Percentiles rank a stretch among this genome's conserved stretches.
phyloP scores from a whole-genome alignment of 352 stramenopile genomes.

The Phytophthora colocasiae region DNA sequence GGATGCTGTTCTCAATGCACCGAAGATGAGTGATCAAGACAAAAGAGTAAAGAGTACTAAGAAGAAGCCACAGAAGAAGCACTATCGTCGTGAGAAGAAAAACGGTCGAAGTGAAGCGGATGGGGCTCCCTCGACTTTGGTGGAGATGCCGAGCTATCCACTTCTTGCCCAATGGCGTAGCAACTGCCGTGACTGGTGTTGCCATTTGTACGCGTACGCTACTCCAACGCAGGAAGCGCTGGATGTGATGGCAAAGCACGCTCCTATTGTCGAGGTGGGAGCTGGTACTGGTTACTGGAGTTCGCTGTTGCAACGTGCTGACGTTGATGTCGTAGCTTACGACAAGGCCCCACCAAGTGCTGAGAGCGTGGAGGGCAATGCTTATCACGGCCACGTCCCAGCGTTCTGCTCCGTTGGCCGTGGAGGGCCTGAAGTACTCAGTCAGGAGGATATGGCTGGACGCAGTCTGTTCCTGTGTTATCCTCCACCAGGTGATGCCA shows the following conservation, averaged over 20 bases:
- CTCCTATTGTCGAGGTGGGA: slow-evolving; percentile 88
- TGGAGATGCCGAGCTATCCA: slow-evolving; percentile 69
- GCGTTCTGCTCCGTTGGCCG: slow-evolving; percentile 66
- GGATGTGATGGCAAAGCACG: slow-evolving; percentile 52
- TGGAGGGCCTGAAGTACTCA: slow-evolving; percentile 66
- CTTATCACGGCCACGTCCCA: slow-evolving; percentile 71
- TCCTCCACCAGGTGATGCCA: slow-evolving; percentile 65
- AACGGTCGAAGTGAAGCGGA: slow-evolving; percentile 13
- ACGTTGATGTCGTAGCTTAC: slow-evolving; percentile 81
- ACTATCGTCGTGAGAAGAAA: slow-evolving; percentile 61
- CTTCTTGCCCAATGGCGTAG: slow-evolving; percentile 78
- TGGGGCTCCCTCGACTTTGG: slow-evolving; percentile 21
- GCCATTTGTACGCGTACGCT: slow-evolving; percentile 76
- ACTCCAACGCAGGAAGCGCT: slow-evolving; percentile 69
- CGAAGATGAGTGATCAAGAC: slow-evolving; percentile 28
- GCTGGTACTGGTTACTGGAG: slow-evolving; percentile 93
- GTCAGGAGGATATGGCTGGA: slow-evolving; percentile 39
- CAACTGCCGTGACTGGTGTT: slow-evolving; percentile 82
- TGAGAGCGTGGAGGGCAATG: slow-evolving; percentile 47
- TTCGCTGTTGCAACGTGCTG: slow-evolving; percentile 63
- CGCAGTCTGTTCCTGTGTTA: slow-evolving; percentile 79
- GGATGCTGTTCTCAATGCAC: slow-evolving; percentile 65
- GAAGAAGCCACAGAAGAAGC: slow-evolving; percentile 71
- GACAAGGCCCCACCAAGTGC: slow-evolving; percentile 57
- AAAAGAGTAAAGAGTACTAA: slow-evolving; percentile 50